Percentiles rank a stretch among this genome's conserved stretches.
phyloP scores from a whole-genome alignment of 768 basidiomycete genomes.

The Russula griseocarnosa region DNA sequence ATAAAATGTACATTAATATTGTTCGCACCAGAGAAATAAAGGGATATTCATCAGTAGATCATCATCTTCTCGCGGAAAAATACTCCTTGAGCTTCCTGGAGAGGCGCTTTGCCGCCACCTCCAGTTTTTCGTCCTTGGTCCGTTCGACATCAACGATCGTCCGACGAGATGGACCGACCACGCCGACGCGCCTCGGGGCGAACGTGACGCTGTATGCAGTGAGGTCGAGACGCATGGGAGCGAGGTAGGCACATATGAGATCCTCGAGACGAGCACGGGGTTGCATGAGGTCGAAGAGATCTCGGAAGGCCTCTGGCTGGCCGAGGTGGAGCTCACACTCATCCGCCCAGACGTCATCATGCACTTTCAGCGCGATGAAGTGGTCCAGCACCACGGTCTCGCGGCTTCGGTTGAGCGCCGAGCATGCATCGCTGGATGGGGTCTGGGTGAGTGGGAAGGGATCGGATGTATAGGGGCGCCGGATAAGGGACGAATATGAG shows the following conservation, averaged over 20 bases:
- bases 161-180: constrained; percentile 24
- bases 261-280: constrained; percentile 76
- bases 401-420: constrained; percentile 53
- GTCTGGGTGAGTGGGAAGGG: constrained; percentile 49
- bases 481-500: constrained; percentile 57
- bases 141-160: constrained; percentile 28
- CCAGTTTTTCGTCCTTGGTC: constrained; percentile 28
- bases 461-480: constrained; percentile 68
- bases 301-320: constrained; percentile 70
- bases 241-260: constrained; percentile 48
- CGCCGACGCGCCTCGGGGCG: constrained; percentile 12
- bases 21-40: neutral
- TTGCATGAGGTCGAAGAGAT: constrained; percentile 73
- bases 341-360: constrained; percentile 74
- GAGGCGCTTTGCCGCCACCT: constrained; percentile 29
- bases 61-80: constrained; percentile 8
- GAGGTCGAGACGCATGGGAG: constrained; percentile 38
- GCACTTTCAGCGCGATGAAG: constrained; percentile 76
- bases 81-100: constrained; percentile 19
- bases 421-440: constrained; percentile 22
- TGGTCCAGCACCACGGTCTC: constrained; percentile 73
- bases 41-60: neutral
- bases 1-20: neutral
- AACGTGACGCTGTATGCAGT: constrained; percentile 11
- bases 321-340: constrained; percentile 72